Conservation (phyloP, 768 basidiomycete genomes). For the Pleurotus pulmonarius region DNA sequence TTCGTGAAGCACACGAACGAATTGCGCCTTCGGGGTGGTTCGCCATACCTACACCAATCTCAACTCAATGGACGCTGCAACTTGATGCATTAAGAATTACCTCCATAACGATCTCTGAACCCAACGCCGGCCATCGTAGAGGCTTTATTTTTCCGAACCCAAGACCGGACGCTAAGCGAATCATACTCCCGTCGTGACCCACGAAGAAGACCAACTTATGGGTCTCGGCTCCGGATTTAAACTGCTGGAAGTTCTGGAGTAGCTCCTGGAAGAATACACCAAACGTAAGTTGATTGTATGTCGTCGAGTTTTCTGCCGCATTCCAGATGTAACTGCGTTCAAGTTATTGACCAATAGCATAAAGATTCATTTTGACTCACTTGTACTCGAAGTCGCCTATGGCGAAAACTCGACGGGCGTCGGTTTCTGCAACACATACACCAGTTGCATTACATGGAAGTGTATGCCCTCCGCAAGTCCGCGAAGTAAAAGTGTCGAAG, state of each 20-base stretch:
- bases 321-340: conserved; percentile 14
- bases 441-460: conserved; percentile 14
- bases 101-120: conserved; percentile 15
- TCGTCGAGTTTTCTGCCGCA: conserved; percentile 10
- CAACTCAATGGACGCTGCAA: not conserved
- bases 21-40: not conserved
- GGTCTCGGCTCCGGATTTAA: conserved; percentile 6
- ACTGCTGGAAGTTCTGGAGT: conserved; percentile 12
- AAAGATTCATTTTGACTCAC: not conserved
- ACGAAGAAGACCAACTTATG: conserved; percentile 12
- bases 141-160: conserved; percentile 9
- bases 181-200: conserved; percentile 14
- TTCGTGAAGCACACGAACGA: conserved; percentile 14
- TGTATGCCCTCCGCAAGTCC: conserved; percentile 13
- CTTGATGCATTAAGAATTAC: not conserved
- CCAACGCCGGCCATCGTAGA: conserved; percentile 12
- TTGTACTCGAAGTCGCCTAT: conserved; percentile 16
- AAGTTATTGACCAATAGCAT: too few species aligned
- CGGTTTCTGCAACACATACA: conserved; percentile 11
- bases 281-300: conserved; percentile 13
- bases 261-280: conserved; percentile 15
- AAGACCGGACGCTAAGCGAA: conserved; percentile 12
- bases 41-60: conserved; percentile 9
- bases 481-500: conserved; percentile 13
- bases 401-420: conserved; percentile 10